Evolutionary conservation across 495 filamentous ascomycete genomes (phyloP).

Genomic region (Xylaria telfairii): DNA sequence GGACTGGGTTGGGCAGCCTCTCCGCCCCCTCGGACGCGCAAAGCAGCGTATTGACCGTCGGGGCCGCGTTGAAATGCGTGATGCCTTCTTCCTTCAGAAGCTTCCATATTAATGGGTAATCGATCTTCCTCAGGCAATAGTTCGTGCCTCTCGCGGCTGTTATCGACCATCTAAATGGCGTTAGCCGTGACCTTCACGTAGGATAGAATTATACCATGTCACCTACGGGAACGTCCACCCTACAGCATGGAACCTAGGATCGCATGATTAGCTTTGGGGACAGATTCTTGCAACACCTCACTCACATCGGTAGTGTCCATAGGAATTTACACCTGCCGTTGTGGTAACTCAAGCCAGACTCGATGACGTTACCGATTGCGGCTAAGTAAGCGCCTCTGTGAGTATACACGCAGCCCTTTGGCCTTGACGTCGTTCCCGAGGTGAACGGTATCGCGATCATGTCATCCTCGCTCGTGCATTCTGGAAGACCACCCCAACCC

Average conservation of each 20-base stretch:
- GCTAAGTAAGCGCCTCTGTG: conserved; percentile 88
- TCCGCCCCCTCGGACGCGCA: conserved; percentile 77
- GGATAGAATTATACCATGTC: neutral
- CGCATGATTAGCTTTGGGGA: conserved; percentile 25
- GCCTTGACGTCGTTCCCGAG: conserved; percentile 87
- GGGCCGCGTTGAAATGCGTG: conserved; percentile 95
- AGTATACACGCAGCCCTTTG: conserved; percentile 94
- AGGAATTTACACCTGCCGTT: conserved; percentile 77
- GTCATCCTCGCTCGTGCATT: conserved; percentile 75
- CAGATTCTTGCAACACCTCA: neutral
- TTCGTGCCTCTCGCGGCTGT: conserved; percentile 92
- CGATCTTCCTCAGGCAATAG: conserved; percentile 92
- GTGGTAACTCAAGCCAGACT: conserved; percentile 79
- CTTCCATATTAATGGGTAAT: conserved; percentile 91
- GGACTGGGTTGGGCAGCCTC: conserved; percentile 70
- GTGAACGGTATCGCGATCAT: conserved; percentile 85
- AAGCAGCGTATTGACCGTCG: conserved; percentile 93
- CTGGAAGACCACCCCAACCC: conserved; percentile 81
- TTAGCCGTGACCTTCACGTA: conserved; percentile 42
- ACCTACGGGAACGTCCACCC: conserved; percentile 78
- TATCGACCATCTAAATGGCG: conserved; percentile 69
- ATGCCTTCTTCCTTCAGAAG: conserved; percentile 82
- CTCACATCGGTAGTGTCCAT: conserved; percentile 87
- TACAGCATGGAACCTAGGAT: conserved; percentile 78
- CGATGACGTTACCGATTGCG: conserved; percentile 82